phyloP scores from a whole-genome alignment of 2,329 filamentous ascomycete species.

The Fusarium nygamai region DNA sequence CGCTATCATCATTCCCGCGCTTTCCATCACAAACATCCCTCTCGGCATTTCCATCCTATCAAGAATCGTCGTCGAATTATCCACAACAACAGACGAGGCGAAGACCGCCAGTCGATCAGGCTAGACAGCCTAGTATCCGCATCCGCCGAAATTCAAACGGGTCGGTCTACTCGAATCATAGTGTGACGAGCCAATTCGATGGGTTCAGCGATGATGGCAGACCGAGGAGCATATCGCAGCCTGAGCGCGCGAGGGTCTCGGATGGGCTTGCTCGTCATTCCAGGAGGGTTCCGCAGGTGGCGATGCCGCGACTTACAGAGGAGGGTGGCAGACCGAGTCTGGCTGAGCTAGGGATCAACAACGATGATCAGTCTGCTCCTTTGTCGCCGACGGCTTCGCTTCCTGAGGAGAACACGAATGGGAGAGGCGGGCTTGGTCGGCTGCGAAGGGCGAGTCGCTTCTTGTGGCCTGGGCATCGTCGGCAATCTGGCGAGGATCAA shows the following conservation, averaged over 20 bases:
- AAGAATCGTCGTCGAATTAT: not conserved
- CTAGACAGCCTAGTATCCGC: constrained; percentile 41
- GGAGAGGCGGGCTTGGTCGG: not conserved
- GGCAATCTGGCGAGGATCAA: constrained; percentile 6
- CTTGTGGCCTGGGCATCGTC: constrained; percentile 41
- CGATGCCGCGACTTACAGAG: constrained; percentile 53
- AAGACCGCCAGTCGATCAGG: constrained; percentile 27
- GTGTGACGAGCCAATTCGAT: constrained; percentile 11
- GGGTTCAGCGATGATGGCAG: constrained; percentile 33
- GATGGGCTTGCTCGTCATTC: constrained; percentile 43
- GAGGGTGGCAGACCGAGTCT: constrained; percentile 50
- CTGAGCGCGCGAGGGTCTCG: constrained; percentile 39
- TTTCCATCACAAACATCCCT: constrained; percentile 26
- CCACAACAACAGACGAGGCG: constrained; percentile 1
- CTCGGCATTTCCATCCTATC: constrained; percentile 23
- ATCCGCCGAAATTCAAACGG: constrained; percentile 39
- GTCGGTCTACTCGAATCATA: constrained; percentile 31
- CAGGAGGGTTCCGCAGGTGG: constrained; percentile 45
- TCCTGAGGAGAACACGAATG: constrained; percentile 35
- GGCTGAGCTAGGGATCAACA: constrained; percentile 46
- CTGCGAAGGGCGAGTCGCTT: constrained; percentile 41
- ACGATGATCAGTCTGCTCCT: constrained; percentile 15
- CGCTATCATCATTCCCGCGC: constrained; percentile 19
- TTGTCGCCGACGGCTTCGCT: constrained; percentile 44
- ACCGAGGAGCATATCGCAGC: constrained; percentile 51